These are phyloP conservation scores for Ophiocordyceps unilateralis DNA, from an alignment of 2,329 filamentous ascomycete genomes.

Conservation along the genomic window DNA sequence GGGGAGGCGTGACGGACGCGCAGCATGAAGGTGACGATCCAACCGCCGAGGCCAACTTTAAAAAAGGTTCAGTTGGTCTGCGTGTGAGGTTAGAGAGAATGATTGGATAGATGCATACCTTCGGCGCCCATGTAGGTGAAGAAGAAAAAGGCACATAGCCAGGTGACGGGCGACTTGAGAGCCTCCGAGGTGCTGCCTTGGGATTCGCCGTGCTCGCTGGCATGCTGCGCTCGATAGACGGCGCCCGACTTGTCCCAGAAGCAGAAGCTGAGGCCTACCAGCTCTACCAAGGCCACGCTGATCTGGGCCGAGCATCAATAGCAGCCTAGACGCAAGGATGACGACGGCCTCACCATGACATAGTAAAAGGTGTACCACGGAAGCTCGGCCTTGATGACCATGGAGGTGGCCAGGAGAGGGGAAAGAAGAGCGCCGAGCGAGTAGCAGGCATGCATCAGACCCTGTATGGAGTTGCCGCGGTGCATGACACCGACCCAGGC, in stretches of 20 bases:
- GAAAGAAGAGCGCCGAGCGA: constrained; percentile 46
- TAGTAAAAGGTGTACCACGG: constrained; percentile 58
- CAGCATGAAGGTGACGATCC: constrained; percentile 70
- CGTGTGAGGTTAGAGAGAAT: neutral
- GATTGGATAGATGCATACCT: constrained; percentile 13
- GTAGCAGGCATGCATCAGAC: constrained; percentile 48
- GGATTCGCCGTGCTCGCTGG: constrained; percentile 7
- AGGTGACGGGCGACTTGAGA: constrained; percentile 36
- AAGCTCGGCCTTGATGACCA: constrained; percentile 41
- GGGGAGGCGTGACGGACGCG: constrained; percentile 44
- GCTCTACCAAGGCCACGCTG: constrained; percentile 35
- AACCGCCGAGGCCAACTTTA: constrained; percentile 49
- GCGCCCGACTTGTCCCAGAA: constrained; percentile 45
- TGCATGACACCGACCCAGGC: constrained; percentile 45
- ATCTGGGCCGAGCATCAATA: constrained; percentile 9
- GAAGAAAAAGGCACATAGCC: constrained; percentile 51
- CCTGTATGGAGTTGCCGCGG: constrained; percentile 48
- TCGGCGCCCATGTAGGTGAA: constrained; percentile 60
- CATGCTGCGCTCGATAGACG: constrained; percentile 28
- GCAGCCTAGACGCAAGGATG: constrained; percentile 2
- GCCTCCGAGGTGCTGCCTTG: constrained; percentile 19
- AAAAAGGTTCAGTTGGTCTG: neutral
- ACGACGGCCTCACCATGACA: constrained; percentile 37
- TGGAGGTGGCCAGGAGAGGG: constrained; percentile 47
- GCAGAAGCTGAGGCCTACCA: constrained; percentile 27